These are phyloP conservation scores for Lactarius hengduanensis DNA, from an alignment of 768 basidiomycete genomes.

Conservation along the genomic window DNA sequence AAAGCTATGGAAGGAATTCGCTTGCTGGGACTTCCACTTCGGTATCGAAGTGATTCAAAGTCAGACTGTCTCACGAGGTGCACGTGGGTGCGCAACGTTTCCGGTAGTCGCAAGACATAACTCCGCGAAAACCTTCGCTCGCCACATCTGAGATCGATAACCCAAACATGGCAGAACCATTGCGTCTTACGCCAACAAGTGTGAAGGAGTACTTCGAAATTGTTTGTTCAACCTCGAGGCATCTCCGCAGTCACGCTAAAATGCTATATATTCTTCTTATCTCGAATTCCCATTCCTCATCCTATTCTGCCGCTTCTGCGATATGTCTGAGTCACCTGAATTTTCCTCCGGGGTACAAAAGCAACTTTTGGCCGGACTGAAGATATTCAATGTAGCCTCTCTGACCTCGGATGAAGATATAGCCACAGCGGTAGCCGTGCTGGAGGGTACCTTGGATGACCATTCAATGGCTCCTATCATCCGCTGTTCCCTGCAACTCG, in stretches of 20 bases:
- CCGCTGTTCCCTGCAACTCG: constrained; percentile 1
- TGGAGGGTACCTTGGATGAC: constrained; percentile 15
- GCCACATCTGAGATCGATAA: neutral
- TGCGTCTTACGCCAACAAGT: neutral
- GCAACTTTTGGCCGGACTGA: constrained; percentile 9
- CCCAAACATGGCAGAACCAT: constrained; percentile 13
- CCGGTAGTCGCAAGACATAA: neutral
- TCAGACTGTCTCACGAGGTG: neutral
- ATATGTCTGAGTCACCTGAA: constrained; percentile 1
- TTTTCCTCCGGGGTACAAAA: neutral
- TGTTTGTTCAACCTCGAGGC: constrained; percentile 9
- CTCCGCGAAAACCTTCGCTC: neutral
- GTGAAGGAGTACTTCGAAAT: neutral
- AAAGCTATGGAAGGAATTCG: too few species aligned
- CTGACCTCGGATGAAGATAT: constrained; percentile 9
- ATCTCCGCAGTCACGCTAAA: constrained; percentile 6
- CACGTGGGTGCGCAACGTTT: neutral
- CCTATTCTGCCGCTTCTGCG: too few species aligned
- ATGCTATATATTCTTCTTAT: neutral
- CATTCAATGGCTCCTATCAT: constrained; percentile 17
- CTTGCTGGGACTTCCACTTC: too few species aligned
- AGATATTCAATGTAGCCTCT: constrained; percentile 12
- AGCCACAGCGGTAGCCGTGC: constrained; percentile 2
- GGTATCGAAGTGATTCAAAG: neutral
- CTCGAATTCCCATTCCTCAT: neutral